Evolutionary conservation across 208 protist genomes (phyloP), one percentile per base, ranked within the genome.

Genomic region (Wallacemonas sp.): DNA sequence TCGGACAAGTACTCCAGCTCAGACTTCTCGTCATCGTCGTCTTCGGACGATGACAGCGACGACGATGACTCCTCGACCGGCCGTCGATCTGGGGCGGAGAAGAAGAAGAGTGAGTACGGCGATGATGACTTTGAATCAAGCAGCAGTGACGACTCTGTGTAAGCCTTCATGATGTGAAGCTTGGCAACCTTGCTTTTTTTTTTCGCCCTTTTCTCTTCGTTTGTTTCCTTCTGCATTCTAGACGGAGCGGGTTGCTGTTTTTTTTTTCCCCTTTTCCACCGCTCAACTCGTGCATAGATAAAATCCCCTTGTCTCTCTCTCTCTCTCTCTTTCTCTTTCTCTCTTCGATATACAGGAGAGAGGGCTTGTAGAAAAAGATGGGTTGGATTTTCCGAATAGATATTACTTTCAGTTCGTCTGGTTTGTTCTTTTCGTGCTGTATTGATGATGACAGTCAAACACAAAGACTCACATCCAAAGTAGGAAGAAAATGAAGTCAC

Each of bases 121-220:
- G 67, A 73, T 41, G 65, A 70, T 61, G 67, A 73, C 33, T 78
- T 78, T 52, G 72, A 78, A 42, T 59, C 29, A 7, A 73, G 61
- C 48, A 59, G 52, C 52, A 59, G 52, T 23, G 52, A 59, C 32
- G 20, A n/a, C 32, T 59, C 52, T 26, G 52, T 59, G 7, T 59
- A 59, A n/a, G n/a, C n/a, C n/a, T n/a, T n/a, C n/a, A n/a, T 18
- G 57, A 41, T 36, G 18, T 55, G 29, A 36, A n/a, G n/a, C n/a
- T n/a, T n/a, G n/a, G n/a, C n/a, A n/a, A n/a, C n/a, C 42, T 65
- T 49, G 36, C 36, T 41, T 41, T 41, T 41, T 41, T 41, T 41
- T 41, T 41, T 41, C 36, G 10, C 36, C 14, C 36, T 41, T 41
- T 41, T 41, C 10, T 41, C 14, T 7, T 41, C 14, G 36, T 41